Evolutionary conservation across 2,329 filamentous ascomycete species (phyloP).

Genomic region (Hymenoscyphus salicellus): DNA sequence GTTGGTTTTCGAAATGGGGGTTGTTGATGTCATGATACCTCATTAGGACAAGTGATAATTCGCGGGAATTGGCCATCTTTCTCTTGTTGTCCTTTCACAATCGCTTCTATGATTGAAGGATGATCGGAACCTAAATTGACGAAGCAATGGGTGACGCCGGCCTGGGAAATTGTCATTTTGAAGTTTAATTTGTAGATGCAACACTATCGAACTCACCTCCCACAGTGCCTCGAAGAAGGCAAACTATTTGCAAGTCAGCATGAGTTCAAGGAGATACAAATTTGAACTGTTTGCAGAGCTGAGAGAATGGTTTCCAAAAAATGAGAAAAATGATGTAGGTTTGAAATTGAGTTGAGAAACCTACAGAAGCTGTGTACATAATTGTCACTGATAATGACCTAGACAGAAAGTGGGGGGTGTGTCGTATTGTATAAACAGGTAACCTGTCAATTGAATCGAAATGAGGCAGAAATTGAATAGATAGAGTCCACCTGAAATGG

Average conservation of each 20-base stretch:
- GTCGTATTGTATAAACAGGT: not conserved
- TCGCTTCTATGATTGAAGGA: slow-evolving; percentile 69
- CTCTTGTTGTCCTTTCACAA: slow-evolving; percentile 68
- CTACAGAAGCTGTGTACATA: slow-evolving; percentile 56
- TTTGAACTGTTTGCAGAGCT: not conserved
- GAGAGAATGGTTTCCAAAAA: not conserved
- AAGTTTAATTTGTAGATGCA: not conserved
- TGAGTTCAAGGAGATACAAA: not conserved
- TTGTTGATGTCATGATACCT: slow-evolving; percentile 44
- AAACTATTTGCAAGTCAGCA: slow-evolving; percentile 37
- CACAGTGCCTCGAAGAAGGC: slow-evolving; percentile 72
- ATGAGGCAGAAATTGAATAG: not conserved
- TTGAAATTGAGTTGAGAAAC: not conserved
- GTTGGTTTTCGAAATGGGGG: slow-evolving; percentile 8
- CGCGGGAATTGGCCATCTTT: slow-evolving; percentile 59
- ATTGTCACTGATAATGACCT: not conserved
- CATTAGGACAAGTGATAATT: slow-evolving; percentile 70
- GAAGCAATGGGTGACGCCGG: slow-evolving; percentile 52
- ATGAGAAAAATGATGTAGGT: not conserved
- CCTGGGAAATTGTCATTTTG: slow-evolving; percentile 30
- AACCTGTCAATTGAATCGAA: not conserved
- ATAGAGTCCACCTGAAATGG: not conserved
- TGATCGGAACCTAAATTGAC: slow-evolving; percentile 62
- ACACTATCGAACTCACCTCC: slow-evolving; percentile 42
- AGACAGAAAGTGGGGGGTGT: too few relatives aligned